These are phyloP conservation scores for Orobanche coerulescens DNA, from an alignment of 257 asterid species.

Conservation along the genomic window DNA sequence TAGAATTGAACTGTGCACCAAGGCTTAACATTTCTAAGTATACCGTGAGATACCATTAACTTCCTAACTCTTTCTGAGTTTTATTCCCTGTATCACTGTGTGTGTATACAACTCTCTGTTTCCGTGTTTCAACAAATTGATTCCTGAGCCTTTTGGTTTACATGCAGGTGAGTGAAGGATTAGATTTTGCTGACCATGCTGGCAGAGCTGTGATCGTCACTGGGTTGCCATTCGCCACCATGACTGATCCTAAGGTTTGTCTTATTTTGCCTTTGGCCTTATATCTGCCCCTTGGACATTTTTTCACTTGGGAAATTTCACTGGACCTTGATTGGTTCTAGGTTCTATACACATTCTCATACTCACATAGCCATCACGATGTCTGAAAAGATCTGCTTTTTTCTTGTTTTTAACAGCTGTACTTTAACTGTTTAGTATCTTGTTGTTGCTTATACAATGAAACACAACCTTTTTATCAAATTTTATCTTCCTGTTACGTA, in stretches of 20 bases:
- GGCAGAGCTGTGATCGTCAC: conserved; percentile 97
- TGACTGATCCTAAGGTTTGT: conserved; percentile 89
- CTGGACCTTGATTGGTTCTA: background rate
- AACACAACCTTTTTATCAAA: background rate
- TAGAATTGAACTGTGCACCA: background rate
- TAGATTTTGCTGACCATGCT: conserved; percentile 97
- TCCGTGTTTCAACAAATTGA: conserved; percentile 11
- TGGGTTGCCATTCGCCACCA: conserved; percentile 87
- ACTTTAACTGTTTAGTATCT: background rate
- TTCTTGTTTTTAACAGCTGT: background rate
- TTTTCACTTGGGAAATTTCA: conserved; percentile 10
- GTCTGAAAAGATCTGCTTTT: background rate
- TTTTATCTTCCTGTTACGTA: background rate
- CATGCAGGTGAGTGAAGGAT: conserved; percentile 90
- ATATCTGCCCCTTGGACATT: conserved; percentile 8
- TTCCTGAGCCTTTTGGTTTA: conserved; percentile 1
- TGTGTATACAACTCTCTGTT: background rate
- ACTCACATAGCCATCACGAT: background rate
- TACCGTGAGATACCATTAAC: background rate
- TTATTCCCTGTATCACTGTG: background rate
- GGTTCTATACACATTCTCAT: background rate
- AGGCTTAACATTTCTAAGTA: conserved; percentile 13
- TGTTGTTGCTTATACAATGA: background rate
- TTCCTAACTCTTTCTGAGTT: conserved; percentile 1
- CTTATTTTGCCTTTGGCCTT: conserved; percentile 14